Evolutionary conservation across 179 eudicot species (phyloP).

Genomic region (Drosera spatulata): DNA sequence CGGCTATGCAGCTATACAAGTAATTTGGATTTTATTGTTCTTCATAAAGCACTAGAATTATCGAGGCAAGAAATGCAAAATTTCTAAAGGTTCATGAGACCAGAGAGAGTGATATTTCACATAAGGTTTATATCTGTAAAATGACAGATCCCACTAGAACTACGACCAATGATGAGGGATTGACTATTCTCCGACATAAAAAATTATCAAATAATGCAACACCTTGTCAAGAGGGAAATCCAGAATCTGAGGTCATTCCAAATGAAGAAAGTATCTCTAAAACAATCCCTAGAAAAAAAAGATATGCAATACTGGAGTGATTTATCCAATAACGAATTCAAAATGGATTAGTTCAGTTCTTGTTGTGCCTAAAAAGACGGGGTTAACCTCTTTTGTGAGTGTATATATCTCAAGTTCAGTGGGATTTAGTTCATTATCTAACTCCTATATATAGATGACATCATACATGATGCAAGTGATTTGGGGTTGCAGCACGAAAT

Average conservation of each 20-base stretch:
- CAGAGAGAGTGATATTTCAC: neutral
- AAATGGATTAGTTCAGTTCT: no score
- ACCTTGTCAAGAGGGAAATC: no score
- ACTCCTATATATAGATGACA: conserved; percentile 3
- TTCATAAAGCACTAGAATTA: neutral
- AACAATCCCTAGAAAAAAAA: neutral
- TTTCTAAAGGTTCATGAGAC: neutral
- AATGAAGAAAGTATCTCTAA: no score
- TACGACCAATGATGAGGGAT: neutral
- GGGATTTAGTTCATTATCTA: conserved; percentile 5
- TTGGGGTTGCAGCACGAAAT: neutral
- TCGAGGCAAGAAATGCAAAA: neutral
- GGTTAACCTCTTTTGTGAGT: conserved; percentile 1
- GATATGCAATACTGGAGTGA: neutral
- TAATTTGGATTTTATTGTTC: neutral
- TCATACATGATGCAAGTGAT: neutral
- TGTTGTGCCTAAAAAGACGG: no score
- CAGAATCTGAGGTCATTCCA: neutral
- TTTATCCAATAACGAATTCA: no score
- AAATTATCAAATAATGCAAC: neutral
- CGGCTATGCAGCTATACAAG: neutral
- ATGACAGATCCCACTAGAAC: neutral
- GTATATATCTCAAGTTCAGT: conserved; percentile 6
- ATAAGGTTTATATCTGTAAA: neutral
- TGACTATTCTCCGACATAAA: no score